Evolutionary conservation across 208 protist species (phyloP).

Genomic region (Lotmaria passim): DNA sequence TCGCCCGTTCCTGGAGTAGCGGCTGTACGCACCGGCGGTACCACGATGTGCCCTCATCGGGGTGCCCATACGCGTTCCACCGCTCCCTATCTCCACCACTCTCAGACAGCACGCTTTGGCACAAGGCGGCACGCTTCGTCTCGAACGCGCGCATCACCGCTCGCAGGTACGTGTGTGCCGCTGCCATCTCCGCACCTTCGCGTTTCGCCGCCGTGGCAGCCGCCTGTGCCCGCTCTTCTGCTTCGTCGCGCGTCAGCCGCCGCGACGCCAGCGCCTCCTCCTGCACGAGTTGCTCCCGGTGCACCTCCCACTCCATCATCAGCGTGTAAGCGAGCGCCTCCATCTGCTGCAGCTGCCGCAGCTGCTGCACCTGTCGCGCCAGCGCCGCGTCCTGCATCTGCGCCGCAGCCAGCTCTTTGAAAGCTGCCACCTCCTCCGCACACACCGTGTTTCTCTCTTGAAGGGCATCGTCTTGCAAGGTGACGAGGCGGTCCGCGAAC

Average conservation of each 20-base stretch:
- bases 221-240: constrained; percentile 12
- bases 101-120: too few species aligned
- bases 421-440: constrained; percentile 20
- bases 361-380: constrained; percentile 32
- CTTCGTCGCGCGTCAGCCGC: constrained; percentile 4
- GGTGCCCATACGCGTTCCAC: too few species aligned
- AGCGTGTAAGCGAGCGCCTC: constrained; percentile 38
- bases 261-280: constrained; percentile 23
- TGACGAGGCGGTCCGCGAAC: constrained; percentile 21
- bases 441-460: neutral
- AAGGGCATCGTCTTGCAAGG: constrained; percentile 21
- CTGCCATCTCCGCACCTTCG: neutral
- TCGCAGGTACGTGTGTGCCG: neutral
- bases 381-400: constrained; percentile 29
- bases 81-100: too few species aligned
- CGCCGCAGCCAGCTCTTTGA: constrained; percentile 26
- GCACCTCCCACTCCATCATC: constrained; percentile 34
- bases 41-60: constrained; percentile 7
- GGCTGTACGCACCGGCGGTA: constrained; percentile 8
- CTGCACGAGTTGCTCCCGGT: constrained; percentile 25
- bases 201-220: neutral
- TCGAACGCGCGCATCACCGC: neutral
- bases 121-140: neutral
- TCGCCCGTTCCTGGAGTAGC: constrained; percentile 2
- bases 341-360: constrained; percentile 42